Base-by-base conservation (phyloP, 2,329 filamentous ascomycete species). In the Aspergillus floridensis region DNA sequence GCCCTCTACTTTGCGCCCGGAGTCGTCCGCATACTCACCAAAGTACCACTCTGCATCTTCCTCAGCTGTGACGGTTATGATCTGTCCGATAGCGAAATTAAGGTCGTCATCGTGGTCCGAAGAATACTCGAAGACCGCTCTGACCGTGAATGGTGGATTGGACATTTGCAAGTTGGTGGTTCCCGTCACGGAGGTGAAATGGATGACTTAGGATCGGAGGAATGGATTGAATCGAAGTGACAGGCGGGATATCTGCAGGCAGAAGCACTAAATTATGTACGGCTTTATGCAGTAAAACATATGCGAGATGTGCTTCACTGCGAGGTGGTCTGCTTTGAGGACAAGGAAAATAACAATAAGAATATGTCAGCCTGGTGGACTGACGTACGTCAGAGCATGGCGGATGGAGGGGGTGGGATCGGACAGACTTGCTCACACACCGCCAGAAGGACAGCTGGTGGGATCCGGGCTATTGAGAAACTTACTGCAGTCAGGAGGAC, bases 61-160 rank as follows among this genome's bases (percentile, higher is more conserved):
- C 76, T 91, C 87, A 61, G 93, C 93, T 49, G 89, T 96, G 64
- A 99, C 93, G 55, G 90, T 95, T 74, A 99, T 96, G 76, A 98
- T 85, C 79, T 97, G 93, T 66, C 92, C 92, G 70, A 86, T 80
- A 60, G 84, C 77, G 75, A 99, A 99, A 73, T 86, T 90, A 68
- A 99, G 88, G 79, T 99, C 95, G 78, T 99, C 95, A 68, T 96
- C 92, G 76, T 99, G 93, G 63, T 86, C 85, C 67, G 95, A 98
- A 74, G 84, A 82, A 81, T 99, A 99, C 76, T 98, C 93, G 81
- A 90, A 99, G 73, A 98, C 80, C 68, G 95, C 92, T 84, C 93
- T 96, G 81, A 99, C 95, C 80, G 91, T 96, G 83, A 96, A 97
- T 62, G 88, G 87, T 69, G 82, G 82, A 62, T 75, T 77, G 76